Evolutionary conservation across 176 grass and related monocot species (phyloP).

Genomic region (Sorghum bicolor): Sorghum_bicolor_NCBIv3 NC_012870.2:60082501-60083000

Average conservation of each 20-base stretch:
- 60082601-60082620: conserved; percentile 8
- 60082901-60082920: conserved; percentile 1
- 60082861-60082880: not conserved
- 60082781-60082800: conserved; percentile 22
- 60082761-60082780: not conserved
- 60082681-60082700: conserved; percentile 31
- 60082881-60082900: not conserved
- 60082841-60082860: conserved; percentile 1
- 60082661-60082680: conserved; percentile 30
- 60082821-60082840: not conserved
- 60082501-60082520: conserved; percentile 6
- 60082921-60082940: not conserved
- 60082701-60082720: conserved; percentile 37
- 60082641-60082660: not conserved
- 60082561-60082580: conserved; percentile 37
- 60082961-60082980: not conserved
- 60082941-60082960: not conserved
- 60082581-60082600: conserved; percentile 22
- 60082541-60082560: conserved; percentile 22
- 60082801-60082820: conserved; percentile 14
- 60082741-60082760: not conserved
- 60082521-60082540: conserved; percentile 21
- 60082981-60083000: not conserved
- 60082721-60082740: conserved; percentile 10
- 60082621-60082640: conserved; percentile 5